Evolutionary conservation across 192 early-diverging fungal species (phyloP).

Genomic region (Coemansia sp.): DNA sequence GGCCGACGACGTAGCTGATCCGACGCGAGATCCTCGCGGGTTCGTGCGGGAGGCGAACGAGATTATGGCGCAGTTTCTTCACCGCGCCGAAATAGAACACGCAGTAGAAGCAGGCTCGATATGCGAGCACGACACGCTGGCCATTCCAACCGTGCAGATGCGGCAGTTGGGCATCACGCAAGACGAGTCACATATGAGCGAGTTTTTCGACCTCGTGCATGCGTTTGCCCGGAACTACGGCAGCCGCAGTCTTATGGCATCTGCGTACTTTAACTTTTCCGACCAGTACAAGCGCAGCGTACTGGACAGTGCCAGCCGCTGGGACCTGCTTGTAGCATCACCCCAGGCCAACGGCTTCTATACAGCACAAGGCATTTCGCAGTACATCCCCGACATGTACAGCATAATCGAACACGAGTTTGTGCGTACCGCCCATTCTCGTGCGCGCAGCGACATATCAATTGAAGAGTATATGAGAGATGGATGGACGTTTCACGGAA

Average conservation of each 20-base stretch:
- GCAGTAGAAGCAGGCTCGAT: not conserved
- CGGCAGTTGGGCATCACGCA: constrained; percentile 76
- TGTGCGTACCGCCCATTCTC: constrained; percentile 47
- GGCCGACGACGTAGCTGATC: constrained; percentile 52
- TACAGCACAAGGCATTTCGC: constrained; percentile 78
- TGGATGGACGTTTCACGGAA: constrained; percentile 96
- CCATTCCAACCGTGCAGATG: constrained; percentile 87
- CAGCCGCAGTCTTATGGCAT: constrained; percentile 72
- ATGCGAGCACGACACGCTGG: constrained; percentile 60
- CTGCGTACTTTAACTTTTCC: constrained; percentile 95
- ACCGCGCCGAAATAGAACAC: constrained; percentile 20
- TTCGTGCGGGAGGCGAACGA: constrained; percentile 60
- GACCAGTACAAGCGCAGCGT: constrained; percentile 64
- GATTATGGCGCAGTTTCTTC: constrained; percentile 57
- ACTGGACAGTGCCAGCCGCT: constrained; percentile 59
- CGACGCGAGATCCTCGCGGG: constrained; percentile 56
- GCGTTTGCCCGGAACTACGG: constrained; percentile 28
- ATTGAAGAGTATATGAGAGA: constrained; percentile 75
- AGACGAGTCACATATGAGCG: constrained; percentile 67
- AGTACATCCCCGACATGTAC: constrained; percentile 88
- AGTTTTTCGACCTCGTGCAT: constrained; percentile 62
- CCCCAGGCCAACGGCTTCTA: constrained; percentile 96
- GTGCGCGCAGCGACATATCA: constrained; percentile 51
- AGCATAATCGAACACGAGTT: constrained; percentile 79
- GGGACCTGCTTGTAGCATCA: constrained; percentile 78